A percentile compares a stretch with the other conserved stretches of the same genome.
Evolutionary conservation across 2,329 filamentous ascomycete species (phyloP).

Genomic region (Dactylellina drechsleri): DNA sequence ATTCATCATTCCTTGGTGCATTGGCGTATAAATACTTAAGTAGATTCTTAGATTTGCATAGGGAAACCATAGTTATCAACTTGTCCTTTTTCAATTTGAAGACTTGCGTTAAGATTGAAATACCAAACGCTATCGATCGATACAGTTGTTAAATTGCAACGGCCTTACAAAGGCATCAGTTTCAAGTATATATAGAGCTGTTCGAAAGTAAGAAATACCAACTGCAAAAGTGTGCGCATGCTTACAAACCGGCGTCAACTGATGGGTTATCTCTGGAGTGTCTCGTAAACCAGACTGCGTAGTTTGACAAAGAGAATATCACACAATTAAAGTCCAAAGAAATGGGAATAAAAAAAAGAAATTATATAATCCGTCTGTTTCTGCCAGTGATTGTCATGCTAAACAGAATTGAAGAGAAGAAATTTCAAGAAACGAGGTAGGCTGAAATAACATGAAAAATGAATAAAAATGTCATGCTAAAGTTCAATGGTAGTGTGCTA

Average conservation of each 20-base stretch:
- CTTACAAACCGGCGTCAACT: not conserved
- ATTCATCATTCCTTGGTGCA: too few species aligned
- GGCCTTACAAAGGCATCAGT: too few species aligned
- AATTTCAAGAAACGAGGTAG: not conserved
- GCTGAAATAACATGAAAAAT: not conserved
- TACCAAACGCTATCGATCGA: too few species aligned
- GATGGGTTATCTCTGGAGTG: not conserved
- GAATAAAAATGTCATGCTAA: not conserved
- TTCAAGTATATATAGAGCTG: too few species aligned
- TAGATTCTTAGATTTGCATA: too few species aligned
- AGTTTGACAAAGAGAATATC: not conserved
- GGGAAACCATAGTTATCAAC: too few species aligned
- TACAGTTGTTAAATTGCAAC: too few species aligned
- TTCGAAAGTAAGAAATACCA: too few species aligned
- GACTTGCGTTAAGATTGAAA: too few species aligned
- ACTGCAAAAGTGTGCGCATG: not conserved
- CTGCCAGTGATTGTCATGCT: not conserved
- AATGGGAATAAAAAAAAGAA: constrained; percentile 7
- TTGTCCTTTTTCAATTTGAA: too few species aligned
- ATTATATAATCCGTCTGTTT: constrained; percentile 21
- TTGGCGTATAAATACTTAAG: too few species aligned
- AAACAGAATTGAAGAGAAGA: not conserved
- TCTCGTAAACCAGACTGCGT: constrained; percentile 28
- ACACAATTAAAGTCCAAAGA: not conserved
- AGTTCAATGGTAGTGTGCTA: constrained; percentile 2